phyloP scores from a whole-genome alignment of 768 basidiomycete genomes.

The Pleurotus tuoliensis region DNA sequence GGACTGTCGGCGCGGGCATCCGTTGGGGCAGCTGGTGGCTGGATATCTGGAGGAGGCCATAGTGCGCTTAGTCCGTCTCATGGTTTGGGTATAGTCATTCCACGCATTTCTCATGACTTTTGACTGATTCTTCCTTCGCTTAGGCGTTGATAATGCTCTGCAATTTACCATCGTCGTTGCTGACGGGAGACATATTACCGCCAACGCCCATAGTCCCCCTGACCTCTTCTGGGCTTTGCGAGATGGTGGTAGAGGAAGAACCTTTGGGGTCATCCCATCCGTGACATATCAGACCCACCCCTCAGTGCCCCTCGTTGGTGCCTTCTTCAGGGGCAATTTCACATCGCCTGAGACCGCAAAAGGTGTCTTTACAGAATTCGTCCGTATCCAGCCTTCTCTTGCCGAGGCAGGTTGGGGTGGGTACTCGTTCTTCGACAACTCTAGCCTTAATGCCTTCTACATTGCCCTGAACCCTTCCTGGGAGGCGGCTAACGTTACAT shows the following conservation, averaged over 20 bases:
- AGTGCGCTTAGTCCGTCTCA: constrained; percentile 32
- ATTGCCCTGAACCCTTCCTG: constrained; percentile 31
- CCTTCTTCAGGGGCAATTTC: constrained; percentile 25
- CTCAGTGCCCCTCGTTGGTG: constrained; percentile 25
- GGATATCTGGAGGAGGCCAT: constrained; percentile 46
- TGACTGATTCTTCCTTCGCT: neutral
- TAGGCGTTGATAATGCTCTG: constrained; percentile 45
- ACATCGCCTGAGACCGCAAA: constrained; percentile 23
- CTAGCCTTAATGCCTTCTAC: constrained; percentile 18
- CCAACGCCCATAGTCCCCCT: constrained; percentile 34
- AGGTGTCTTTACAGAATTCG: constrained; percentile 29
- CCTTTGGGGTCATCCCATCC: constrained; percentile 43
- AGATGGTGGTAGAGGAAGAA: constrained; percentile 48
- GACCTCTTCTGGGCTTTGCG: constrained; percentile 54
- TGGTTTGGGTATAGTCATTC: constrained; percentile 33
- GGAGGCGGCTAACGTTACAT: constrained; percentile 29
- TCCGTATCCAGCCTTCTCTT: constrained; percentile 30
- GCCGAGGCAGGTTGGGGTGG: constrained; percentile 45
- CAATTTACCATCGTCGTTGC: constrained; percentile 43
- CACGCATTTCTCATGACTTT: neutral
- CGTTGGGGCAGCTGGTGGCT: constrained; percentile 46
- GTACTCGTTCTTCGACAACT: constrained; percentile 20
- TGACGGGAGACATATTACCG: constrained; percentile 32
- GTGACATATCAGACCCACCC: constrained; percentile 44
- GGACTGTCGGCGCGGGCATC: constrained; percentile 35